Evolutionary conservation across 768 basidiomycete genomes (phyloP).

Genomic region (Hysterangium stoloniferum): DNA sequence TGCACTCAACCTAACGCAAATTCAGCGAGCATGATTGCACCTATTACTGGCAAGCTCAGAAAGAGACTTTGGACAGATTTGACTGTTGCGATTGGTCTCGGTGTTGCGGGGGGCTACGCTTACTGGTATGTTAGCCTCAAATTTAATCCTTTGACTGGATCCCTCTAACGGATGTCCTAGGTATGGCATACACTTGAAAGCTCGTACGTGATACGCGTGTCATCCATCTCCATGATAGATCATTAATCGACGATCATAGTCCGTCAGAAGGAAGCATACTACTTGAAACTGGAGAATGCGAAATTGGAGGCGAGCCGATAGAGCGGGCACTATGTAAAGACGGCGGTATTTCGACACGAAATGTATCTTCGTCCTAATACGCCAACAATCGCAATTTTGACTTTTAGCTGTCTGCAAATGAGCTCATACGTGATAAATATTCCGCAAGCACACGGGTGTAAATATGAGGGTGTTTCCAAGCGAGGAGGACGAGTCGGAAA

Average conservation of each 20-base stretch:
- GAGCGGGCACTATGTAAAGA: too few relatives aligned
- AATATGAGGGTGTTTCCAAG: too few relatives aligned
- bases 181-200: conserved; percentile 77
- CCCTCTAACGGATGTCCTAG: conserved; percentile 30
- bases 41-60: conserved; percentile 90
- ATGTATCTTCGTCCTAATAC: too few relatives aligned
- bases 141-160: not conserved
- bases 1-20: not conserved
- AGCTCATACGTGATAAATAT: too few relatives aligned
- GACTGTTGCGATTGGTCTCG: conserved; percentile 66
- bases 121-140: conserved; percentile 87
- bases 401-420: too few relatives aligned
- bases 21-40: conserved; percentile 62
- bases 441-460: too few relatives aligned
- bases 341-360: too few relatives aligned
- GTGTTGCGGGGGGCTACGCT: conserved; percentile 62
- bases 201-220: conserved; percentile 39
- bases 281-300: conserved; percentile 67
- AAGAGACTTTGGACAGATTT: conserved; percentile 88
- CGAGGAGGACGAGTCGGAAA: too few relatives aligned
- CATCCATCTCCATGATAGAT: not conserved
- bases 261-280: conserved; percentile 76
- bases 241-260: conserved; percentile 37
- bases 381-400: too few relatives aligned
- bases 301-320: conserved; percentile 13